phyloP scores from a whole-genome alignment of 768 basidiomycete genomes.

The Kwoniella europaea region DNA sequence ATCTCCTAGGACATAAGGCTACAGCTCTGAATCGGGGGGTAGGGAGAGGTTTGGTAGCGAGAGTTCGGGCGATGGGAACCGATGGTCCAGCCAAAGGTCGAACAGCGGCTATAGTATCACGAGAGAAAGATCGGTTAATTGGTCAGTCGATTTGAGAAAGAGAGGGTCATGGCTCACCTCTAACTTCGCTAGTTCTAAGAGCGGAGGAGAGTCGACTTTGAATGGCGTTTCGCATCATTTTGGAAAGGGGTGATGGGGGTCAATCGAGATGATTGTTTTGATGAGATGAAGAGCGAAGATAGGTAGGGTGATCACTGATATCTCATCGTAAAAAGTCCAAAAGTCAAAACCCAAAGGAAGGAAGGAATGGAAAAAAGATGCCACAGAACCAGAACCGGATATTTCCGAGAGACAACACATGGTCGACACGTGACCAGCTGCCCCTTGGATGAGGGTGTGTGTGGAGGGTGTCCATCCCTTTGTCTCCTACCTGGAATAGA shows the following conservation, averaged over 20 bases:
- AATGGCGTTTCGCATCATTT: slow-evolving; percentile 30
- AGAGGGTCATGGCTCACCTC: slow-evolving; percentile 19
- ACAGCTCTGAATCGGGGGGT: slow-evolving; percentile 25
- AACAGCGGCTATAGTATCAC: slow-evolving; percentile 14
- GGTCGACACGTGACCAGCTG: neutral
- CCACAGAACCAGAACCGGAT: neutral
- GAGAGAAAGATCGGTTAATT: neutral
- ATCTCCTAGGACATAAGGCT: slow-evolving; percentile 11
- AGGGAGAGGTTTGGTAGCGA: slow-evolving; percentile 22
- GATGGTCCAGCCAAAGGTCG: slow-evolving; percentile 43
- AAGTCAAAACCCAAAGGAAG: neutral
- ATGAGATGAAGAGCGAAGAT: neutral
- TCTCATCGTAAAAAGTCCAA: neutral
- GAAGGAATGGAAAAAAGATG: neutral
- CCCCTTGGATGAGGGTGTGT: no score
- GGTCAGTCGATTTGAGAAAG: neutral
- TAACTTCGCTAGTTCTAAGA: slow-evolving; percentile 24
- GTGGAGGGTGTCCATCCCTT: slow-evolving; percentile 16
- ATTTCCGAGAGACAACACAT: neutral
- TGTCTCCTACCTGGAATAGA: neutral
- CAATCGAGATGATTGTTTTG: slow-evolving; percentile 14
- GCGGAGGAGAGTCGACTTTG: slow-evolving; percentile 23
- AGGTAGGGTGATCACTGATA: neutral
- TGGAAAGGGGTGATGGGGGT: neutral
- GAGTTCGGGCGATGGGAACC: slow-evolving; percentile 18